phyloP scores from a whole-genome alignment of 768 basidiomycete species.

The Termitomyces sp. region DNA sequence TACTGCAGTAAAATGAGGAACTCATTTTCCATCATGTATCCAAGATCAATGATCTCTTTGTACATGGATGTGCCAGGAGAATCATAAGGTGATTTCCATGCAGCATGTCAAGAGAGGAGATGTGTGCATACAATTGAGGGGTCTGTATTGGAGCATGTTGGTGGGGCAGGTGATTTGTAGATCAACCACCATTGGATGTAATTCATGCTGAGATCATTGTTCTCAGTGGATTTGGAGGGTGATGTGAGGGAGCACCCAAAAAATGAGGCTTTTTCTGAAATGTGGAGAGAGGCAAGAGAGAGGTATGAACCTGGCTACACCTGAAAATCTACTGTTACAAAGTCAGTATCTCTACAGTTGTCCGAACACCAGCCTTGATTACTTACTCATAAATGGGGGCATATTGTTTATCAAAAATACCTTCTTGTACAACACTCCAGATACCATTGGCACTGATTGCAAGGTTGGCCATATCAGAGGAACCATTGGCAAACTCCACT shows the following conservation, averaged over 20 bases:
- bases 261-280: constrained; percentile 26
- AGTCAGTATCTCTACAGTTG: not conserved
- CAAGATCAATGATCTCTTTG: constrained; percentile 23
- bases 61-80: constrained; percentile 16
- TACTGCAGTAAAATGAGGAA: constrained; percentile 34
- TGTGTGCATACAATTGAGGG: constrained; percentile 19
- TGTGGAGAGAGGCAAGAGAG: constrained; percentile 20
- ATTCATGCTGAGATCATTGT: too few species aligned
- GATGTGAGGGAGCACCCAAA: constrained; percentile 29
- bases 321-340: constrained; percentile 19
- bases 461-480: constrained; percentile 26
- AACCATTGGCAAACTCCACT: constrained; percentile 25
- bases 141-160: constrained; percentile 18
- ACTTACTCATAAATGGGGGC: constrained; percentile 24
- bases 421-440: constrained; percentile 28
- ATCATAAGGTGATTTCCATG: constrained; percentile 32
- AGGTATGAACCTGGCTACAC: constrained; percentile 34
- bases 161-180: constrained; percentile 25
- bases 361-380: not conserved
- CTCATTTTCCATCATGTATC: constrained; percentile 17
- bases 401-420: constrained; percentile 24
- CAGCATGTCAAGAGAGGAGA: constrained; percentile 24
- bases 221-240: too few species aligned
- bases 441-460: too few species aligned
- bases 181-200: constrained; percentile 39